Base-by-base conservation (phyloP, 257 asterid species). In the Solanum appendiculatum region DNA sequence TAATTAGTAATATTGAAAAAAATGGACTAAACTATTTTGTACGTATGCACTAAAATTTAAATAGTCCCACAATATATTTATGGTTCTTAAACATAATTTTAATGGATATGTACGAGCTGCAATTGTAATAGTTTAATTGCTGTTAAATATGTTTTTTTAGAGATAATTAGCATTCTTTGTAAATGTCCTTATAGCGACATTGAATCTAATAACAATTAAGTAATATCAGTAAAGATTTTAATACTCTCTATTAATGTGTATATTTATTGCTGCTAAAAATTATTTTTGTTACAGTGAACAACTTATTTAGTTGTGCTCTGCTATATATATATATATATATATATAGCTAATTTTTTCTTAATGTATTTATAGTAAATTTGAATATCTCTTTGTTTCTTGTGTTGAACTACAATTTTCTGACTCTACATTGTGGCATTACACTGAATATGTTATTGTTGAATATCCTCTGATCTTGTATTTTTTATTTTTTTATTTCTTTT, bases 201-300 rank as follows among this genome's bases (percentile, higher is more conserved):
- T 54, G 2, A 0, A 54, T 54, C 1, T 4, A 0, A 54, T 54
- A 0, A 6, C n/a, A 54, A 54, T 51, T 51, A 18, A 6, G 4
- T 51, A 51, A 51, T 51, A 0, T 51, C 18, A 2, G 16, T 54
- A 54, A 54, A 54, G 4, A 54, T 4, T 54, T 6, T 54, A 54
- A 18, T 54, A 6, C 7, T 6, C 2, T 6, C 2, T 6, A 1
- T 18, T 51, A 51, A 18, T 18, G 37, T 5, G 5, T 36, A 36
- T 36, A 51, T 2, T 51, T 51, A 5, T 16, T 16, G 21, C 0
- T 23, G 0, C 3, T 51, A 15, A 51, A 51, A 51, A 0, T 51
- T 51, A 15, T 16, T 51, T 51, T 51, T 51, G 3, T 51, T 3
- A 16, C 0, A 0, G 2, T 1, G 60, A 51, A 51, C 60, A 51